Percentiles rank a stretch among this genome's conserved stretches.
Conservation (phyloP, 257 asterid species). For the Forsythia suspensa region DNA sequence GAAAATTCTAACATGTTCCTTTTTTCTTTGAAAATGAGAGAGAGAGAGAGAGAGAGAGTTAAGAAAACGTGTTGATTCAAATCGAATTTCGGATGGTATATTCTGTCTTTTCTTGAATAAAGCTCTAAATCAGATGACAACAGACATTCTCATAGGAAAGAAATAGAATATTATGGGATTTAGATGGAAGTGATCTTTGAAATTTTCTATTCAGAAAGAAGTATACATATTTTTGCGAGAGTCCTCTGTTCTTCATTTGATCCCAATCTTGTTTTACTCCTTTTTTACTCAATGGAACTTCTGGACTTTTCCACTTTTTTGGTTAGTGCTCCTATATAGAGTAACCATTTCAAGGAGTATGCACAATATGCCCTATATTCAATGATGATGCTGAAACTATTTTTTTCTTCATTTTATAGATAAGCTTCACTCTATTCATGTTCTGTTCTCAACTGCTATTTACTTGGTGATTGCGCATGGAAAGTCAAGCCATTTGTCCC, state of each 20-base stretch:
- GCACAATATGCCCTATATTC: conserved; percentile 9
- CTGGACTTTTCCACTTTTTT: neutral
- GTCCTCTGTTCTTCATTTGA: neutral
- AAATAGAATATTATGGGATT: neutral
- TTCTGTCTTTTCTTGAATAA: neutral
- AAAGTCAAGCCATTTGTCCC: neutral
- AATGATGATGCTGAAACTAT: conserved; percentile 20
- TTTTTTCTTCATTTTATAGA: conserved; percentile 1
- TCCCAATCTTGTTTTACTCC: neutral
- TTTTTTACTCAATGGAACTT: neutral
- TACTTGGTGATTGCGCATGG: conserved; percentile 19
- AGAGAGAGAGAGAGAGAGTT: neutral
- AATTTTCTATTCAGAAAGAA: neutral
- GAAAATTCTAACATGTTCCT: neutral
- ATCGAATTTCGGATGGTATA: too few relatives aligned
- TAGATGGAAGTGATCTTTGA: conserved; percentile 7
- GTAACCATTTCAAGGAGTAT: neutral
- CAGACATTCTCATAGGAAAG: neutral
- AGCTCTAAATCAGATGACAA: neutral
- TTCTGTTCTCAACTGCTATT: conserved; percentile 3
- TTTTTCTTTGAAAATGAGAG: neutral
- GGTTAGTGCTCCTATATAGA: conserved; percentile 12
- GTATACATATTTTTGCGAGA: neutral
- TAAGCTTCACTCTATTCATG: conserved; percentile 12
- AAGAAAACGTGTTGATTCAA: too few relatives aligned